These are phyloP conservation scores for Amanita subjunquillea DNA, from an alignment of 768 basidiomycete species.

Conservation along the genomic window DNA sequence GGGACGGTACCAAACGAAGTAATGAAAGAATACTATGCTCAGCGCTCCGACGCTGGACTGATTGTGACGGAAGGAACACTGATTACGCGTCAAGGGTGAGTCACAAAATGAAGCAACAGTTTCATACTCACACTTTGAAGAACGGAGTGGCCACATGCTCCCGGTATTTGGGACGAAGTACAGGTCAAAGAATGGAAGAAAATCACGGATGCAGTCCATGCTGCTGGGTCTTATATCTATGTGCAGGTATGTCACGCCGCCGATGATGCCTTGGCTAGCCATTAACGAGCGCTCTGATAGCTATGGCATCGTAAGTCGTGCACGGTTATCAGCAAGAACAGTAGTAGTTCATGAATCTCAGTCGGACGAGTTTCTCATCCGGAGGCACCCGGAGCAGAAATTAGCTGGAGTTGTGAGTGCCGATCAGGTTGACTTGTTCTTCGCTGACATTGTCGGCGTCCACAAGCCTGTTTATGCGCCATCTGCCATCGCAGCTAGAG, in stretches of 20 bases:
- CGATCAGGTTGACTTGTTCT: background rate
- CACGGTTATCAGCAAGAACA: background rate
- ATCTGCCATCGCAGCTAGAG: conserved; percentile 31
- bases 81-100: conserved; percentile 31
- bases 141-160: conserved; percentile 32
- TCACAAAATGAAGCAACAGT: background rate
- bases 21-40: conserved; percentile 30
- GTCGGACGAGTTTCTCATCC: conserved; percentile 27
- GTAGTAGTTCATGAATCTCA: conserved; percentile 5
- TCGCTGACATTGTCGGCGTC: conserved; percentile 7
- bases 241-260: conserved; percentile 22
- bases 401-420: conserved; percentile 20
- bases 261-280: background rate
- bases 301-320: conserved; percentile 26
- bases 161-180: conserved; percentile 36
- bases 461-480: conserved; percentile 33
- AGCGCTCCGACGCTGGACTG: conserved; percentile 30
- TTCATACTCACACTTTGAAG: conserved; percentile 13
- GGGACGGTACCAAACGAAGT: conserved; percentile 25
- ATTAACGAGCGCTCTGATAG: conserved; percentile 7
- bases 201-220: conserved; percentile 36
- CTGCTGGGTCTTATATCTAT: conserved; percentile 32
- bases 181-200: conserved; percentile 36
- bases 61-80: conserved; percentile 30
- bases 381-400: conserved; percentile 28